Evolutionary conservation across 441 rosid species (phyloP).

Genomic region (Croton setiger): DNA sequence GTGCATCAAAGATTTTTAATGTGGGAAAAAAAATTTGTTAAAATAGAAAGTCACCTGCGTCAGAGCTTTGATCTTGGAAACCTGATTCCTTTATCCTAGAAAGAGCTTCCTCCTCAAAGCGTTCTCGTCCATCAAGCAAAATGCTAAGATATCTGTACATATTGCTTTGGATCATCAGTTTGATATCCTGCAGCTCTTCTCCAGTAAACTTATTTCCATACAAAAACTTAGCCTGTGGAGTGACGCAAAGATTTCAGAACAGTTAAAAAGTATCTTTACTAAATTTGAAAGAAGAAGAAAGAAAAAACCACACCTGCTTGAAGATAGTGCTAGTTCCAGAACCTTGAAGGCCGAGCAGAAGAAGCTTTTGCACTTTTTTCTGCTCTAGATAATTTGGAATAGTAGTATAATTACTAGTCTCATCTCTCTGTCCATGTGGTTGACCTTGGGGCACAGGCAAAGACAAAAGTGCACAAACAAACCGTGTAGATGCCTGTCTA

Average conservation of each 20-base stretch:
- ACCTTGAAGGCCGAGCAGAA: conserved; percentile 62
- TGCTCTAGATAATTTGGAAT: conserved; percentile 69
- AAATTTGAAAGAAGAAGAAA: not conserved
- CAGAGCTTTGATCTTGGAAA: conserved; percentile 42
- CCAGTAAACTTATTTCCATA: conserved; percentile 81
- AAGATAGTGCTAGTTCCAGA: conserved; percentile 86
- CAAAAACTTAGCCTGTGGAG: conserved; percentile 86
- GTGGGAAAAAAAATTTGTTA: not conserved
- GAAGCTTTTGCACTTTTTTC: conserved; percentile 62
- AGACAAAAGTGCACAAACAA: conserved; percentile 61
- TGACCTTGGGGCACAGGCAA: conserved; percentile 69
- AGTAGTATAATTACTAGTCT: conserved; percentile 55
- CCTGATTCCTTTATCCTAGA: conserved; percentile 42
- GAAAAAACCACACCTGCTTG: conserved; percentile 56
- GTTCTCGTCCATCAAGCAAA: conserved; percentile 95
- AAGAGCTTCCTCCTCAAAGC: conserved; percentile 94
- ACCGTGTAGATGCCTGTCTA: conserved; percentile 76
- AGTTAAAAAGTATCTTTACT: not conserved
- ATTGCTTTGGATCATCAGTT: conserved; percentile 98
- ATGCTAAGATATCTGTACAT: conserved; percentile 96
- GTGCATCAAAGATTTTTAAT: conserved; percentile 2
- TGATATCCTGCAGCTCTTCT: conserved; percentile 88
- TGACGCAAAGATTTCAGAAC: conserved; percentile 13
- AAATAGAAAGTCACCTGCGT: conserved; percentile 41
- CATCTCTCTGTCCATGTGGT: conserved; percentile 53